Percentiles rank a stretch among this genome's conserved stretches.
phyloP scores from a whole-genome alignment of 352 stramenopile species.

The Halophytophthora polymorphica region DNA sequence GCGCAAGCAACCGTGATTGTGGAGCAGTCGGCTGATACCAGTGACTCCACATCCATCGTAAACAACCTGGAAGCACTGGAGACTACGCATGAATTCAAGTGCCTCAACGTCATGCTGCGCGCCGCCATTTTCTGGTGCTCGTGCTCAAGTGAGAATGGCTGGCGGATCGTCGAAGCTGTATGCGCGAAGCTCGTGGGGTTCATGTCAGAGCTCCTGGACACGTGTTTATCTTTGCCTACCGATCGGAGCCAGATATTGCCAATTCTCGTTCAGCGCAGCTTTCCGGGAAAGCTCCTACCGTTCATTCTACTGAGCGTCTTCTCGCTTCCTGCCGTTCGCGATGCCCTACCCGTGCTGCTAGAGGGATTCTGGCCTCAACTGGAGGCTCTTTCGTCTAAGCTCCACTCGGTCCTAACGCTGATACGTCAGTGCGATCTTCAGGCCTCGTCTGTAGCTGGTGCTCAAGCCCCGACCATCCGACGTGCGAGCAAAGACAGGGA shows the following conservation, averaged over 20 bases:
- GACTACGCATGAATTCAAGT: slow-evolving; percentile 66
- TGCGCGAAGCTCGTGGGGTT: slow-evolving; percentile 56
- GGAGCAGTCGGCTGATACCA: background rate
- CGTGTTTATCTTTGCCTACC: slow-evolving; percentile 11
- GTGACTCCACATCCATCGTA: slow-evolving; percentile 11
- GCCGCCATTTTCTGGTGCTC: slow-evolving; percentile 77
- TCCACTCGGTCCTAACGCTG: slow-evolving; percentile 11
- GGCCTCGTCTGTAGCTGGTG: background rate
- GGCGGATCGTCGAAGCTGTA: slow-evolving; percentile 53
- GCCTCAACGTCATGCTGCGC: slow-evolving; percentile 72
- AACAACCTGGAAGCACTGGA: slow-evolving; percentile 44
- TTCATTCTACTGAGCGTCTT: slow-evolving; percentile 69
- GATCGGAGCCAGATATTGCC: slow-evolving; percentile 21
- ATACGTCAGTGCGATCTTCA: slow-evolving; percentile 11
- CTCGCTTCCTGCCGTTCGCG: slow-evolving; percentile 60
- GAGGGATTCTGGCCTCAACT: slow-evolving; percentile 45
- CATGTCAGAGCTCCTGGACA: slow-evolving; percentile 35
- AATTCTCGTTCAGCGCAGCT: slow-evolving; percentile 49
- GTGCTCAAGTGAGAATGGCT: slow-evolving; percentile 37
- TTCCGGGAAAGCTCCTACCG: slow-evolving; percentile 68
- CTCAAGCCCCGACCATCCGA: background rate
- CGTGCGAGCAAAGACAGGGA: background rate
- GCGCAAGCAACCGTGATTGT: slow-evolving; percentile 21
- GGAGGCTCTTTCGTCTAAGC: slow-evolving; percentile 30
- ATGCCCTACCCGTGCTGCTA: slow-evolving; percentile 34